Evolutionary conservation across 495 filamentous ascomycete genomes (phyloP), one percentile per base, ranked within the genome.

Genomic region (Aspergillus sparsus): DNA sequence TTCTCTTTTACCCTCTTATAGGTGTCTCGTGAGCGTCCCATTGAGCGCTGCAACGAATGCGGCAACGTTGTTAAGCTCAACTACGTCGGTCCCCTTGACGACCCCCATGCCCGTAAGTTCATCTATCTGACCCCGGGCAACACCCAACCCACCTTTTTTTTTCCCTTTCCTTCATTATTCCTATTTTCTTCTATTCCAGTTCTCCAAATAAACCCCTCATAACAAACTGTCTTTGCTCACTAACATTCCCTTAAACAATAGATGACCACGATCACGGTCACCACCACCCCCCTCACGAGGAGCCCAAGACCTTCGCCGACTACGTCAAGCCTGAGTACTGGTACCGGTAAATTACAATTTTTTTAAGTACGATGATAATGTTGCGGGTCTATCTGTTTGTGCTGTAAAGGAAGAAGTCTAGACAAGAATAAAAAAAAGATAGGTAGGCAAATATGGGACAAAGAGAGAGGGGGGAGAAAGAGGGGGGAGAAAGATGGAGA

Each of bases 41-140:
- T 96, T 62, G 87, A 94, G 79, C 90, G 94, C 68, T 98, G 94
- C 87, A 81, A 84, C 70, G 94, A 98, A 82, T 98, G 94, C 81
- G 95, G 95, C 53, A 87, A 85, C 79, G 90, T 92, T 65, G 89
- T 93, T 78, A 96, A 95, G 87, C 91, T 97, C 86, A 90, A 97
- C 73, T 98, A 97, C 74, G 74, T 97, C 57, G 94, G 94, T 37
- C 89, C 92, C 33, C 68, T 82, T 68, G 89, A 89, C 61, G 87
- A 91, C 71, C 70, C 77, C 62, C 82, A 88, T 70, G 77, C 74
- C 66, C 80, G 77, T 79, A 71, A 64, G 75, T 75, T 56, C 12
- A 11, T 32, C 34, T 18, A 34, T 32, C 15, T 55, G 21, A 27
- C 21, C 21, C 21, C 21, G 21, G 21, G 21, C 21, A 27, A 27